A percentile compares a stretch with the other conserved stretches of the same genome.
Conservation (phyloP, 306 rosid species). For the Gastrolobium villosum region DNA sequence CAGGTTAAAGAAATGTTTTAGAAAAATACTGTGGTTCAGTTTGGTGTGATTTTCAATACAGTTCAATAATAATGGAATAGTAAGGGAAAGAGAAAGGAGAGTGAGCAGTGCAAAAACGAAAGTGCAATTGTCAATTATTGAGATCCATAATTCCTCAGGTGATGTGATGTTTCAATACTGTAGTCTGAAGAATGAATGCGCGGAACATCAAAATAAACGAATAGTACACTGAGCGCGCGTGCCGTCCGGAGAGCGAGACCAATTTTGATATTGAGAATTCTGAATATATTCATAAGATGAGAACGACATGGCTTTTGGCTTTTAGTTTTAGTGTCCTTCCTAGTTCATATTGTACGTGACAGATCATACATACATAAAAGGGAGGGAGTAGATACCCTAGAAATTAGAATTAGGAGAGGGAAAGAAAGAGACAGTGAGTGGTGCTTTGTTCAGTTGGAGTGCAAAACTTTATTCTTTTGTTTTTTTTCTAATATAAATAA, state of each 20-base stretch:
- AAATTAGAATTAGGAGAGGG: background rate
- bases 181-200: background rate
- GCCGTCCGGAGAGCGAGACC: slow-evolving; percentile 71
- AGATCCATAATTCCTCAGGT: slow-evolving; percentile 14
- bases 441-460: background rate
- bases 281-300: background rate
- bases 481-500: too few relatives aligned
- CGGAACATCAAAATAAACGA: slow-evolving; percentile 6
- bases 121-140: slow-evolving; percentile 35
- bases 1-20: too few relatives aligned
- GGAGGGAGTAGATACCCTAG: too few relatives aligned
- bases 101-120: background rate
- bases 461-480: slow-evolving; percentile 13
- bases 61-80: too few relatives aligned
- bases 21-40: too few relatives aligned
- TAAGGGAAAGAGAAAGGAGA: slow-evolving; percentile 41
- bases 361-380: too few relatives aligned
- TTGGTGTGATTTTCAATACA: too few relatives aligned
- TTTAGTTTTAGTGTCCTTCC: background rate
- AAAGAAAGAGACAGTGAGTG: slow-evolving; percentile 4
- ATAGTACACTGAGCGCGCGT: slow-evolving; percentile 68
- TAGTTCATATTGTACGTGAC: background rate
- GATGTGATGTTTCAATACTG: slow-evolving; percentile 32
- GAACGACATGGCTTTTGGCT: slow-evolving; percentile 16
- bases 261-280: background rate